Percentiles rank a stretch among this genome's conserved stretches.
Conservation (phyloP, 345 rosid genomes). For the Dipteronia dyeriana region DNA sequence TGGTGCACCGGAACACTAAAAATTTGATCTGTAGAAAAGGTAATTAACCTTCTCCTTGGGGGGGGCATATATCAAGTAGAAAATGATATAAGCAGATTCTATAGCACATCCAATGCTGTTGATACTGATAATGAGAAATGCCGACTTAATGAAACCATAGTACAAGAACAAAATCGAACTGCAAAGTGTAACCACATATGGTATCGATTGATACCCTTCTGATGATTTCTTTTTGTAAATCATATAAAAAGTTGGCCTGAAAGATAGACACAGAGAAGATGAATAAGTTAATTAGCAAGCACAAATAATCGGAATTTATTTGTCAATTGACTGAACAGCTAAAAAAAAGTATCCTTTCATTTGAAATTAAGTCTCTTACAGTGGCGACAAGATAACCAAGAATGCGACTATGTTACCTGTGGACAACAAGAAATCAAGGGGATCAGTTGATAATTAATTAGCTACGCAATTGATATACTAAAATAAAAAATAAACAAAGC, state of each 20-base stretch:
- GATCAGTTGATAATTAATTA: not conserved
- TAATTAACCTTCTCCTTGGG: conserved; percentile 47
- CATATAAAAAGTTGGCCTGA: conserved; percentile 67
- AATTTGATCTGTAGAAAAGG: not conserved
- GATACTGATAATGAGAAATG: conserved; percentile 57
- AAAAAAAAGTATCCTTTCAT: not conserved
- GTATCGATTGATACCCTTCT: conserved; percentile 70
- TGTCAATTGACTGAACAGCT: not conserved
- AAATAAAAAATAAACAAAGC: not conserved
- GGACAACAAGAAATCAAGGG: conserved; percentile 1
- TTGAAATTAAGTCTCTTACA: conserved; percentile 43
- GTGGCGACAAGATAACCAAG: conserved; percentile 73
- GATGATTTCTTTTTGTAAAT: conserved; percentile 70
- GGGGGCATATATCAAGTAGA: conserved; percentile 63
- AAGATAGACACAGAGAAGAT: not conserved
- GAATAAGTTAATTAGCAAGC: not conserved
- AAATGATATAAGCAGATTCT: conserved; percentile 49
- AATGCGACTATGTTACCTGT: conserved; percentile 72
- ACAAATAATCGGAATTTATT: no score
- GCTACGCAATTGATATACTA: not conserved
- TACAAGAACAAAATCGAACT: conserved; percentile 68
- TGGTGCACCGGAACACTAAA: no score
- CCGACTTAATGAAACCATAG: conserved; percentile 59
- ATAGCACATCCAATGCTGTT: conserved; percentile 60
- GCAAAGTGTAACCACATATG: conserved; percentile 59